Percentiles rank a stretch among this genome's conserved stretches.
Evolutionary conservation across 2,329 filamentous ascomycete species (phyloP).

Genomic region (Ophioceras dolichostomum): DNA sequence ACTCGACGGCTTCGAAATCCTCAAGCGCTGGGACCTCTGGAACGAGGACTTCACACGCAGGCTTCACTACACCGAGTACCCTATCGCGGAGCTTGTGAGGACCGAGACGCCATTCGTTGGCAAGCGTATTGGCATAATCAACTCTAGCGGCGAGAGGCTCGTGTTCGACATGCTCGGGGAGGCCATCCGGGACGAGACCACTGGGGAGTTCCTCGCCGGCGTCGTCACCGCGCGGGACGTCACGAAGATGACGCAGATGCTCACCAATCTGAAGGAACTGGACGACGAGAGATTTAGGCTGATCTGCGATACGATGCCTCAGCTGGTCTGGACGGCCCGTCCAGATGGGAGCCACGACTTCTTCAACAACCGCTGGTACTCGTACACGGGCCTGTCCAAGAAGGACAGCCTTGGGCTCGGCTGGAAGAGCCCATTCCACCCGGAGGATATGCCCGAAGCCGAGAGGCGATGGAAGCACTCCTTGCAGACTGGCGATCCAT

Average conservation of each 20-base stretch:
- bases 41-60: conserved; percentile 51
- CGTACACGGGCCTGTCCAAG: conserved; percentile 57
- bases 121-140: conserved; percentile 50
- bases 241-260: conserved; percentile 55
- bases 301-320: conserved; percentile 63
- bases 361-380: conserved; percentile 67
- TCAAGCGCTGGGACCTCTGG: conserved; percentile 49
- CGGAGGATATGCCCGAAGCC: conserved; percentile 52
- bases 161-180: conserved; percentile 58
- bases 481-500: conserved; percentile 55
- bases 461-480: conserved; percentile 46
- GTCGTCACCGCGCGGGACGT: conserved; percentile 63
- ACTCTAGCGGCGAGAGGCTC: conserved; percentile 35
- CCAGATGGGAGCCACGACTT: conserved; percentile 58
- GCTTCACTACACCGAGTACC: conserved; percentile 48
- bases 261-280: conserved; percentile 54
- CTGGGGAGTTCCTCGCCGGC: conserved; percentile 61
- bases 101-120: conserved; percentile 47
- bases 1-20: conserved; percentile 40
- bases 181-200: conserved; percentile 51
- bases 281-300: conserved; percentile 64
- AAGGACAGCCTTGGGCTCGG: conserved; percentile 49
- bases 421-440: conserved; percentile 56
- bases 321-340: conserved; percentile 62
- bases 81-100: conserved; percentile 50